These are phyloP conservation scores for Exophiala mesophila DNA, from an alignment of 2,329 filamentous ascomycete species.

Conservation along the genomic window DNA sequence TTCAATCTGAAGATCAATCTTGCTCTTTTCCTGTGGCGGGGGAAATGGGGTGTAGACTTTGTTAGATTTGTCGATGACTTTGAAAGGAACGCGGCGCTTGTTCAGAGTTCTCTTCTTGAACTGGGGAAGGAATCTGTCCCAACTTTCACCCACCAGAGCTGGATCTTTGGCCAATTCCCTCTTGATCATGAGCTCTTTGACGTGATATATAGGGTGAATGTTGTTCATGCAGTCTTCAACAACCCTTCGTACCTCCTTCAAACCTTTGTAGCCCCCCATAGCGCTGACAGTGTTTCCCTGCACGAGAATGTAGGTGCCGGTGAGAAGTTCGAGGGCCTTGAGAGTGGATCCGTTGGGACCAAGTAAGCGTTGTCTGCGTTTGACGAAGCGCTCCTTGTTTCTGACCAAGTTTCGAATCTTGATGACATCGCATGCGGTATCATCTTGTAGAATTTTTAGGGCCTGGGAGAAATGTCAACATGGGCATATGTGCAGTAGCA, in stretches of 20 bases:
- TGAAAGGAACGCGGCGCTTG: slow-evolving; percentile 75
- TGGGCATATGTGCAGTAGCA: not conserved
- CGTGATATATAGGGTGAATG: slow-evolving; percentile 82
- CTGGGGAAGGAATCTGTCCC: slow-evolving; percentile 93
- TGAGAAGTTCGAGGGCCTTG: slow-evolving; percentile 89
- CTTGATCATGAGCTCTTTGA: slow-evolving; percentile 95
- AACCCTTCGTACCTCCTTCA: slow-evolving; percentile 86
- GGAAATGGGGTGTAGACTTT: slow-evolving; percentile 97
- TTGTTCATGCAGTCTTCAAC: slow-evolving; percentile 97
- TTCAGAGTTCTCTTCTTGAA: slow-evolving; percentile 92
- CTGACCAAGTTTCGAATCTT: slow-evolving; percentile 87
- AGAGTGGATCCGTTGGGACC: slow-evolving; percentile 88
- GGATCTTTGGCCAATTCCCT: slow-evolving; percentile 86
- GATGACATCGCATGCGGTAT: slow-evolving; percentile 87
- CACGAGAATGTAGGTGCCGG: slow-evolving; percentile 85
- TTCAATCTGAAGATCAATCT: slow-evolving; percentile 96
- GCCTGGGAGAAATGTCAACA: slow-evolving; percentile 53
- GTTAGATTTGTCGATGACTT: slow-evolving; percentile 87
- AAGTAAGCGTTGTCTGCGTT: slow-evolving; percentile 85
- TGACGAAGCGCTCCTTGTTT: slow-evolving; percentile 94
- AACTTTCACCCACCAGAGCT: slow-evolving; percentile 78
- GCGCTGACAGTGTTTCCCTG: slow-evolving; percentile 92
- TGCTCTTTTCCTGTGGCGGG: slow-evolving; percentile 95
- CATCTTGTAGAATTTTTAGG: slow-evolving; percentile 89
- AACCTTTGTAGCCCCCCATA: slow-evolving; percentile 87